These are phyloP conservation scores for Micractinium sp. DNA, from an alignment of 139 green algal species.

Conservation along the genomic window DNA sequence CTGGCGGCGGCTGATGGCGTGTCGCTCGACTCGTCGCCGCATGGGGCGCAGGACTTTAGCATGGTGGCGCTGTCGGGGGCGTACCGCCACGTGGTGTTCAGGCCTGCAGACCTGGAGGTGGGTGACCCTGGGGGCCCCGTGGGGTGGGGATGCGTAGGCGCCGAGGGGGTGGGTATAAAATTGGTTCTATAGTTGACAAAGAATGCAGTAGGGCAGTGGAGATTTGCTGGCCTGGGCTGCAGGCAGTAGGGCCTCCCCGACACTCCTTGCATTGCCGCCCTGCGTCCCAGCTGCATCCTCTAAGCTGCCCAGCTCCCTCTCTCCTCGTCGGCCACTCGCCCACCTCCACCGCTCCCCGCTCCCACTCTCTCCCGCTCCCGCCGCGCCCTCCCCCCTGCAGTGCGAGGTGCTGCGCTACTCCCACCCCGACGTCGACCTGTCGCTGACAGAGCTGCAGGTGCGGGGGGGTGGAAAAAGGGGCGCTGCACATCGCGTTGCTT, in stretches of 20 bases:
- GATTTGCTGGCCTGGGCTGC: too few relatives aligned
- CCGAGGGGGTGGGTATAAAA: too few relatives aligned
- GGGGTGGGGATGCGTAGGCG: too few relatives aligned
- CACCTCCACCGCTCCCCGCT: not conserved
- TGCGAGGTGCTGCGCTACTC: conserved; percentile 59
- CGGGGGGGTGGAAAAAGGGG: too few relatives aligned
- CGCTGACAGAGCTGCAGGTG: conserved; percentile 57
- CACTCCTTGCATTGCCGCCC: too few relatives aligned
- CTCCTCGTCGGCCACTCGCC: too few relatives aligned
- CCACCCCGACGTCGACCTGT: conserved; percentile 69
- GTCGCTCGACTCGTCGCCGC: conserved; percentile 36
- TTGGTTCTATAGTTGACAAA: too few relatives aligned
- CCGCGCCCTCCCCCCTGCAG: not conserved
- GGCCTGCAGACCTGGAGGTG: conserved; percentile 52
- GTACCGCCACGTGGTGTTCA: conserved; percentile 77
- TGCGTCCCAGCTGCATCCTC: too few relatives aligned
- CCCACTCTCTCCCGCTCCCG: not conserved
- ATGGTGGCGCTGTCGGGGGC: conserved; percentile 64
- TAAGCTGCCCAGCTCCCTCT: too few relatives aligned
- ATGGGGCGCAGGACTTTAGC: conserved; percentile 59
- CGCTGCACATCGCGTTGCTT: too few relatives aligned
- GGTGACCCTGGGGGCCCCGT: not conserved
- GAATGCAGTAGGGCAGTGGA: too few relatives aligned
- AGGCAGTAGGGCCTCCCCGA: too few relatives aligned
- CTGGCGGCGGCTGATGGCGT: conserved; percentile 49